Evolutionary conservation across 331 rosid species (phyloP).

Genomic region (Rhamnella rubrinervis): DNA sequence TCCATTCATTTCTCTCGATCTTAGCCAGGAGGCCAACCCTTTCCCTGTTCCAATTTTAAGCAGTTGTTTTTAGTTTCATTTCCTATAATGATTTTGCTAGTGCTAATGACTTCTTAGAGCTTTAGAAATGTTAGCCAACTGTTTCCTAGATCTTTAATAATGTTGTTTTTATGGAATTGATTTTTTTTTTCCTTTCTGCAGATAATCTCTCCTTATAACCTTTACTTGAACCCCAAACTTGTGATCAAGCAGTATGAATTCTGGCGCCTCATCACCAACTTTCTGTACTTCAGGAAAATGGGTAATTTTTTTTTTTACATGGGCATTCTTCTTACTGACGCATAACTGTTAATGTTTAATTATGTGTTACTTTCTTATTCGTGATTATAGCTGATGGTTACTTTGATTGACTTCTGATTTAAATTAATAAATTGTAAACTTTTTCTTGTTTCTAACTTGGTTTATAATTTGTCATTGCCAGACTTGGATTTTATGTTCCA

Average conservation of each 20-base stretch:
- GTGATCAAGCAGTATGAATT: slow-evolving; percentile 87
- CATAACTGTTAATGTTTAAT: background rate
- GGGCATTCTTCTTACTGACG: background rate
- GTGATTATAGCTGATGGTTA: background rate
- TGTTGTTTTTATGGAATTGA: background rate
- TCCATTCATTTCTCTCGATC: too few relatives aligned
- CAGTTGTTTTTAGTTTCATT: too few relatives aligned
- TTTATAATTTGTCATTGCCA: slow-evolving; percentile 37
- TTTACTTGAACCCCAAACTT: slow-evolving; percentile 82
- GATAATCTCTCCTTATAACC: slow-evolving; percentile 89
- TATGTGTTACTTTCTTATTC: too few relatives aligned
- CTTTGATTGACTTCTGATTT: background rate
- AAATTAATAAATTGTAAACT: background rate
- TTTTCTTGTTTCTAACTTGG: slow-evolving; percentile 17
- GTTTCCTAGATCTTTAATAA: slow-evolving; percentile 1
- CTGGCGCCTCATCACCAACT: slow-evolving; percentile 93
- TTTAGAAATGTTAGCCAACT: background rate
- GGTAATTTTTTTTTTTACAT: slow-evolving; percentile 37
- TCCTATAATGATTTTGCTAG: too few relatives aligned
- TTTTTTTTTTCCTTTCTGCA: slow-evolving; percentile 30
- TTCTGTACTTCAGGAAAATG: slow-evolving; percentile 91
- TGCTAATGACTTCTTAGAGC: background rate
- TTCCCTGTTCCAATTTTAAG: too few relatives aligned
- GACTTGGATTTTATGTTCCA: slow-evolving; percentile 98
- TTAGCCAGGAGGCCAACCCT: too few relatives aligned